Conservation (phyloP, 192 early-diverging fungal species). For the Phlyctochytrium bullatum region DNA sequence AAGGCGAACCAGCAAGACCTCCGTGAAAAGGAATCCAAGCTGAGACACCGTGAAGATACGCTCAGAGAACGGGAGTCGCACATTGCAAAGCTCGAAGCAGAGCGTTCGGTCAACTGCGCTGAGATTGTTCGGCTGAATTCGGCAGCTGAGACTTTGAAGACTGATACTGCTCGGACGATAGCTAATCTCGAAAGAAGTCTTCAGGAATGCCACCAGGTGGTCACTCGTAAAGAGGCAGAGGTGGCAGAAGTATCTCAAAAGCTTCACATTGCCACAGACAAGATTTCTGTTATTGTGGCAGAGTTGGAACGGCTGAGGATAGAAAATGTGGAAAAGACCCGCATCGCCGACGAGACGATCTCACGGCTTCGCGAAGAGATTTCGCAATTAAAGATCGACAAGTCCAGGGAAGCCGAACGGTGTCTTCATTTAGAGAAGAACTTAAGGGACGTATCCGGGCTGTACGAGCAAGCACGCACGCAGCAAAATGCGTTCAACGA, state of each 20-base stretch:
- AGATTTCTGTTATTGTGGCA: slow-evolving; percentile 5
- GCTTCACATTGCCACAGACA: slow-evolving; percentile 17
- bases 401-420: slow-evolving; percentile 21
- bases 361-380: slow-evolving; percentile 23
- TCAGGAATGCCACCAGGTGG: slow-evolving; percentile 35
- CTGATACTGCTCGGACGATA: slow-evolving; percentile 16
- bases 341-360: slow-evolving; percentile 22
- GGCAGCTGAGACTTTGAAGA: slow-evolving; percentile 15
- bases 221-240: slow-evolving; percentile 34
- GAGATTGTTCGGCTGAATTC: slow-evolving; percentile 17
- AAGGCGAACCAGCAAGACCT: background rate
- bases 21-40: slow-evolving; percentile 9
- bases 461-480: slow-evolving; percentile 18
- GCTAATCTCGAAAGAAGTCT: slow-evolving; percentile 26
- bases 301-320: slow-evolving; percentile 8
- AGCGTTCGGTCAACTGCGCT: slow-evolving; percentile 1
- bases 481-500: slow-evolving; percentile 19
- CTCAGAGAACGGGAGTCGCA: slow-evolving; percentile 15
- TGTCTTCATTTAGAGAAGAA: slow-evolving; percentile 8
- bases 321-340: slow-evolving; percentile 8
- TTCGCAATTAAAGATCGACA: slow-evolving; percentile 20
- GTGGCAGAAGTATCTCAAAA: slow-evolving; percentile 32
- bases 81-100: slow-evolving; percentile 24
- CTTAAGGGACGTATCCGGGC: slow-evolving; percentile 19
- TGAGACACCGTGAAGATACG: slow-evolving; percentile 13